A percentile compares a stretch with the other conserved stretches of the same genome.
Evolutionary conservation across 305 asterid species (phyloP).

Genomic region (Solanum aculeatissimum): DNA sequence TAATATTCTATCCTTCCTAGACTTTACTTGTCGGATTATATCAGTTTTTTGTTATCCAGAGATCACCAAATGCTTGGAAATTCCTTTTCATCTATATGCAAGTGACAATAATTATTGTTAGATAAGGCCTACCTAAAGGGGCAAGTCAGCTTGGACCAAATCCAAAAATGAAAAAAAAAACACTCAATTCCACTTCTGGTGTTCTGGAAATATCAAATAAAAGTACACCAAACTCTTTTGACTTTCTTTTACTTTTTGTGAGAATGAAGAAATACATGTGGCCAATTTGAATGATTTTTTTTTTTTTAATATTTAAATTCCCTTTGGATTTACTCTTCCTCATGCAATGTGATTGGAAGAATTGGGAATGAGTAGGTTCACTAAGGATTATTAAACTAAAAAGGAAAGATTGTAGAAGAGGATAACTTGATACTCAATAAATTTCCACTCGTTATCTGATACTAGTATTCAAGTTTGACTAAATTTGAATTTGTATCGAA

Average conservation of each 20-base stretch:
- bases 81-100: not conserved
- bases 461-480: not conserved
- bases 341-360: not conserved
- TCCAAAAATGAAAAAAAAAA: not conserved
- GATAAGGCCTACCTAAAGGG: not conserved
- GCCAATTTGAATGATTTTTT: not conserved
- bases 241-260: not conserved
- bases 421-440: not conserved
- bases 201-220: not conserved
- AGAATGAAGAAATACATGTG: not conserved
- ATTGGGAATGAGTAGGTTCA: not conserved
- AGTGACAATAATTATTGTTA: not conserved
- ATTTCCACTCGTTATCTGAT: not conserved
- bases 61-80: too few relatives aligned
- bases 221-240: not conserved
- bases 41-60: too few relatives aligned
- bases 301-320: not conserved
- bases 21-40: too few relatives aligned
- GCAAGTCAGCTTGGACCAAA: not conserved
- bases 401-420: not conserved
- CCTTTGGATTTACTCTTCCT: slow-evolving; percentile 1
- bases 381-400: not conserved
- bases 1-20: too few relatives aligned
- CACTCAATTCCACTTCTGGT: not conserved
- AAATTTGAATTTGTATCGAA: not conserved